Evolutionary conservation across 495 filamentous ascomycete genomes (phyloP).

Genomic region (Astrothelium subdiscretum): DNA sequence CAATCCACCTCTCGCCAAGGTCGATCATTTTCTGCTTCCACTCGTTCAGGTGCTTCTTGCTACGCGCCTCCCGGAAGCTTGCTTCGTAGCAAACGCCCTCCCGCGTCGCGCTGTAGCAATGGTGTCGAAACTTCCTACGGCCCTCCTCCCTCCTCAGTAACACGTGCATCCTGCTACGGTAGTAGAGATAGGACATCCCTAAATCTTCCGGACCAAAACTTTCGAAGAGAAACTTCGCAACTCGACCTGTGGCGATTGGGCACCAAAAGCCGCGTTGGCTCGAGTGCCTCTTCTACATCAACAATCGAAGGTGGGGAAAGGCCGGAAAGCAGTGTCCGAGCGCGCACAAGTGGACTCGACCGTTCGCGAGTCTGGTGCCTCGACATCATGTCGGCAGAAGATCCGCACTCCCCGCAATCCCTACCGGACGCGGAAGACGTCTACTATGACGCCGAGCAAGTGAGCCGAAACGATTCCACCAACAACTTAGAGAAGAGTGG

Average conservation of each 20-base stretch:
- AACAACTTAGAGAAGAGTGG: not conserved
- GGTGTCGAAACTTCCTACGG: not conserved
- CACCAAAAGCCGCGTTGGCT: not conserved
- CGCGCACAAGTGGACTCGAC: not conserved
- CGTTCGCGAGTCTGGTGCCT: not conserved
- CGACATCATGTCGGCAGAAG: not conserved
- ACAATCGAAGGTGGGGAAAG: not conserved
- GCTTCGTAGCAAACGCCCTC: not conserved
- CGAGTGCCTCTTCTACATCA: not conserved
- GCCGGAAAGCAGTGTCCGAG: not conserved
- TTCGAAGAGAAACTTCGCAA: not conserved
- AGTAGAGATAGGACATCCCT: not conserved
- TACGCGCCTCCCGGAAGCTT: not conserved
- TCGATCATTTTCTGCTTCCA: not conserved
- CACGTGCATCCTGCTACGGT: not conserved
- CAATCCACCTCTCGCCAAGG: too few relatives aligned
- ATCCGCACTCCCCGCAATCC: not conserved
- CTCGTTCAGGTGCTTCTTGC: not conserved
- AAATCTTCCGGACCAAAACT: not conserved
- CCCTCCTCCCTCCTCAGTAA: not conserved
- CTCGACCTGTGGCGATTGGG: not conserved
- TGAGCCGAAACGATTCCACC: not conserved
- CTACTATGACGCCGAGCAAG: not conserved
- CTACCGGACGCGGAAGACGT: not conserved
- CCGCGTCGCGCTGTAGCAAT: not conserved